These are phyloP conservation scores for Lepidium aucheri DNA, from an alignment of 345 rosid genomes.

Conservation along the genomic window DNA sequence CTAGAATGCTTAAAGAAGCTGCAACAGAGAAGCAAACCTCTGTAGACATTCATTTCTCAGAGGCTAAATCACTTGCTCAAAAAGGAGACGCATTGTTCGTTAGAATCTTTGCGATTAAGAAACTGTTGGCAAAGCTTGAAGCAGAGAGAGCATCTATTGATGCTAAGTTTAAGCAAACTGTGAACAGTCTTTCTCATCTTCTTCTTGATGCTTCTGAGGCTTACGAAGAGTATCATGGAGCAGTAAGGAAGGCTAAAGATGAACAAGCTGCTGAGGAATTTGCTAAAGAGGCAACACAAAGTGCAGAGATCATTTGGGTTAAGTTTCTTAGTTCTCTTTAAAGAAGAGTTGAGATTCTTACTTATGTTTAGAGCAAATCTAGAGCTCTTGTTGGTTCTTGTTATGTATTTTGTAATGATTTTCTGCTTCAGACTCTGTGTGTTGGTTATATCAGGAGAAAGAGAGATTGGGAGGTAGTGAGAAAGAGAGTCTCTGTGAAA, in stretches of 20 bases:
- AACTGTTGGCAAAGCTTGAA: conserved; percentile 16
- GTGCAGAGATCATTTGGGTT: conserved; percentile 24
- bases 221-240: conserved; percentile 22
- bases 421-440: conserved; percentile 26
- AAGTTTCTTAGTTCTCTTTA: conserved; percentile 27
- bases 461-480: neutral
- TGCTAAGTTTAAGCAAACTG: conserved; percentile 1
- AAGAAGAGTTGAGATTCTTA: conserved; percentile 13
- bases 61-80: conserved; percentile 17
- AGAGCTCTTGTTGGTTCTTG: conserved; percentile 10
- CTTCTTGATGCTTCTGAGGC: conserved; percentile 20
- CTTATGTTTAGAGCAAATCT: conserved; percentile 1
- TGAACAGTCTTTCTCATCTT: conserved; percentile 9
- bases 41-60: conserved; percentile 10
- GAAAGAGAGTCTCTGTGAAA: neutral
- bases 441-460: conserved; percentile 18
- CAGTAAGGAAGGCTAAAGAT: conserved; percentile 17
- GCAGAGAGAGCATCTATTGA: conserved; percentile 9
- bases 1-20: conserved; percentile 9
- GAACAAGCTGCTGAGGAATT: conserved; percentile 23
- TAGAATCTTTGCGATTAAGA: conserved; percentile 23
- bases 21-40: conserved; percentile 12
- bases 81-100: conserved; percentile 19
- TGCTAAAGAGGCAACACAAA: conserved; percentile 17
- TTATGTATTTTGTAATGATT: conserved; percentile 9